Percentiles rank a stretch among this genome's conserved stretches.
phyloP scores from a whole-genome alignment of 352 stramenopile genomes.

The Detonula confervacea region DNA sequence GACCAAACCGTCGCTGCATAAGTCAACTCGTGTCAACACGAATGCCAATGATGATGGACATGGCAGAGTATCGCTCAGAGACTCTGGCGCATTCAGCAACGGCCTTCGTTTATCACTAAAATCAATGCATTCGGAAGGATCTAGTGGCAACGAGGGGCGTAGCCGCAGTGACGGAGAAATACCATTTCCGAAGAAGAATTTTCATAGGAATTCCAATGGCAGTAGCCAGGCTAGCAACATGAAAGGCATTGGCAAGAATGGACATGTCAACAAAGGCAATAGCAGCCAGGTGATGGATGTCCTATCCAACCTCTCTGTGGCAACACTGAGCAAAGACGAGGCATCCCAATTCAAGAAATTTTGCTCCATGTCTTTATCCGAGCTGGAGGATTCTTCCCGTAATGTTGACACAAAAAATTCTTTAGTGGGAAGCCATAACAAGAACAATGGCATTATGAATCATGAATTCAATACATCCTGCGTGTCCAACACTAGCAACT shows the following conservation, averaged over 20 bases:
- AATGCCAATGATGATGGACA: too few species aligned
- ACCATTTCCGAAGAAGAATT: too few species aligned
- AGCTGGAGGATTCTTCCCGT: not conserved
- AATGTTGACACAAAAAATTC: not conserved
- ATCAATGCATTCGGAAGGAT: too few species aligned
- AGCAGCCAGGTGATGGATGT: not conserved
- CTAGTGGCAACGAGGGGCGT: too few species aligned
- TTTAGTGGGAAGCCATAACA: not conserved
- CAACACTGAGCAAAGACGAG: not conserved
- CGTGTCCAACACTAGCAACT: not conserved
- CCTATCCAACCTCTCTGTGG: too few species aligned
- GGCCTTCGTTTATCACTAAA: too few species aligned
- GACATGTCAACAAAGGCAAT: not conserved
- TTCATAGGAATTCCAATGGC: not conserved
- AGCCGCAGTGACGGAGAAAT: too few species aligned
- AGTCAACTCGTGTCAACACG: too few species aligned
- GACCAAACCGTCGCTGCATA: too few species aligned
- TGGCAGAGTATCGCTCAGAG: too few species aligned
- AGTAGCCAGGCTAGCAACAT: not conserved
- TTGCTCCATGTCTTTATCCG: not conserved
- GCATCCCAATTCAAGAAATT: not conserved
- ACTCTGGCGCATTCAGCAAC: too few species aligned
- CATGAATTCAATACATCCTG: not conserved
- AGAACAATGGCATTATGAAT: not conserved
- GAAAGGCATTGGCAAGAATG: not conserved